Evolutionary conservation across 352 stramenopile species (phyloP).

Genomic region (Phytophthora pistaciae): DNA sequence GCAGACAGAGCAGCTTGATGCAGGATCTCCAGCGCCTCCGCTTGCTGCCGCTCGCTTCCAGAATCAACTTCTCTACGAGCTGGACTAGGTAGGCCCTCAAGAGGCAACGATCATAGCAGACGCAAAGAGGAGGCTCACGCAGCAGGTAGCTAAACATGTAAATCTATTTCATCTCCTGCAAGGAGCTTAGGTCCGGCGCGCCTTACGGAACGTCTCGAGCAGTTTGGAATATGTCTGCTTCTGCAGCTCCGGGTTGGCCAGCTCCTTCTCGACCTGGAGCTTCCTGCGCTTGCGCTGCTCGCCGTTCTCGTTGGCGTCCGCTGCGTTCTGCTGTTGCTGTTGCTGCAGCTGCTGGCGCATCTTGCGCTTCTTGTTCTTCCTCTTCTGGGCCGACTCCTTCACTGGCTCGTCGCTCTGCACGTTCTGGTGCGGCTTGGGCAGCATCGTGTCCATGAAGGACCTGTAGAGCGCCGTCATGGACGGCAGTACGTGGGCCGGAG

Average conservation of each 20-base stretch:
- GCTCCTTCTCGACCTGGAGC: constrained; percentile 71
- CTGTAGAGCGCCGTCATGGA: constrained; percentile 86
- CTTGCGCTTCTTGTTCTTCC: constrained; percentile 74
- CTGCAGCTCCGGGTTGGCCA: constrained; percentile 61
- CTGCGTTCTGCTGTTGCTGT: constrained; percentile 34
- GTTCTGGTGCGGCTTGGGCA: constrained; percentile 64
- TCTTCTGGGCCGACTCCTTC: constrained; percentile 43
- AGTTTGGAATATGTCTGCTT: constrained; percentile 81
- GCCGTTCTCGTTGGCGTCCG: constrained; percentile 35
- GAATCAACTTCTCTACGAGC: constrained; percentile 78
- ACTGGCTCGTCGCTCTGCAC: constrained; percentile 22
- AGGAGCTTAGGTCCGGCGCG: constrained; percentile 29
- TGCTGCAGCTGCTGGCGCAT: constrained; percentile 34
- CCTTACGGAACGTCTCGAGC: constrained; percentile 63
- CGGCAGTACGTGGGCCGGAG: constrained; percentile 82
- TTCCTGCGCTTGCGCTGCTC: constrained; percentile 72
- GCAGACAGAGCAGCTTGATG: neutral
- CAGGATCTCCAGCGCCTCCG: constrained; percentile 12
- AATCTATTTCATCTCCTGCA: constrained; percentile 44
- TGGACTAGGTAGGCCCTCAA: too few relatives aligned
- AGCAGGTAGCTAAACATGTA: constrained; percentile 25
- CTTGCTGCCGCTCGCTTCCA: constrained; percentile 57
- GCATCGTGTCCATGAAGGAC: constrained; percentile 90
- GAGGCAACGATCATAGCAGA: too few relatives aligned
- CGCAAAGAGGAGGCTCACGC: too few relatives aligned